These are phyloP conservation scores for Pharnaceum exiguum DNA, from an alignment of 148 eudicot genomes.

Conservation along the genomic window DNA sequence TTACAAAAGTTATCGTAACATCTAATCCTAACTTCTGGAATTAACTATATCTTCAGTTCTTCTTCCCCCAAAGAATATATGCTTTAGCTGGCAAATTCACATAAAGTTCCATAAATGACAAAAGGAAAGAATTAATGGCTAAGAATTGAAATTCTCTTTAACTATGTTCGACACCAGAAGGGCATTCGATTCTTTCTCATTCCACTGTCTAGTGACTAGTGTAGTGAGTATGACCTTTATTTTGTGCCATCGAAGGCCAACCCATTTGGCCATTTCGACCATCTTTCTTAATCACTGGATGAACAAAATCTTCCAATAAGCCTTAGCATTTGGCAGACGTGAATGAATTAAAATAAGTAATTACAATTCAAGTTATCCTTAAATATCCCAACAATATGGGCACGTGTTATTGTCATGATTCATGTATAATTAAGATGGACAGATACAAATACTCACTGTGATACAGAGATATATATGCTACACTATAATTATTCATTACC, in stretches of 20 bases:
- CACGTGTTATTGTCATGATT: not conserved
- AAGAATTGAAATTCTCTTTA: conserved; percentile 22
- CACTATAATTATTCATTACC: too few species aligned
- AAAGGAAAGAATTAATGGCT: conserved; percentile 23
- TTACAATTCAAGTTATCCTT: too few species aligned
- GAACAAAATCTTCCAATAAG: too few species aligned
- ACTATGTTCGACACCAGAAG: conserved; percentile 5
- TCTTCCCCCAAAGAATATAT: conserved; percentile 18
- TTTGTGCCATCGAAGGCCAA: conserved; percentile 21
- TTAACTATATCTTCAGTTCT: not conserved
- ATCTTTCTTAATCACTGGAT: not conserved
- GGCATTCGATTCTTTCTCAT: conserved; percentile 23
- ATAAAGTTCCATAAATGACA: conserved; percentile 13
- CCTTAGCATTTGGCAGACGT: too few species aligned
- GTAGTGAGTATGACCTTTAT: not conserved
- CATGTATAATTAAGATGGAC: not conserved
- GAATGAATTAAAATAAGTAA: too few species aligned
- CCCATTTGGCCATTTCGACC: not conserved
- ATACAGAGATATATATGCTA: too few species aligned
- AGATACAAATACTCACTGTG: not conserved
- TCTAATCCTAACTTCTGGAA: too few species aligned
- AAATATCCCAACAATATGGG: too few species aligned
- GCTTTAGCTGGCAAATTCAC: conserved; percentile 11
- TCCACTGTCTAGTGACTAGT: too few species aligned
- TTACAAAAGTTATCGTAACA: too few species aligned